phyloP scores from a whole-genome alignment of 1,139 yeast species.

The Lodderomyces jiufengensis region DNA sequence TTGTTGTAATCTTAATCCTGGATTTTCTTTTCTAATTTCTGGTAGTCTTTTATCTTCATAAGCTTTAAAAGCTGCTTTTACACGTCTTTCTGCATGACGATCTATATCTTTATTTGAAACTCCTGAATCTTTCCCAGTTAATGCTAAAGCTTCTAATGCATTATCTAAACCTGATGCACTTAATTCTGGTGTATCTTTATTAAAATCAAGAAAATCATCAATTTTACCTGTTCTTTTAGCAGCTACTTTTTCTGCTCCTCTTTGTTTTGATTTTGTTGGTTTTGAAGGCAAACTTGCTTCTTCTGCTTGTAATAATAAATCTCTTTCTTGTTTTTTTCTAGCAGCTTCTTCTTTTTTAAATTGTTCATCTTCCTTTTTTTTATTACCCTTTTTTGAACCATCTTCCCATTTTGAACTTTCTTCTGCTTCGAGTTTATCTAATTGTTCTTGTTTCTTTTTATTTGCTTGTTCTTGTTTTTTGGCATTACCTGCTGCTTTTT shows the following conservation, averaged over 20 bases:
- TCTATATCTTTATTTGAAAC: slow-evolving; percentile 64
- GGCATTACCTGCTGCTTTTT: slow-evolving; percentile 69
- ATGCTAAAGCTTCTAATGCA: slow-evolving; percentile 73
- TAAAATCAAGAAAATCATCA: slow-evolving; percentile 57
- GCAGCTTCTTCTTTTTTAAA: slow-evolving; percentile 63
- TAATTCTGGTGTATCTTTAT: slow-evolving; percentile 49
- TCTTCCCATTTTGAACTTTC: slow-evolving; percentile 70
- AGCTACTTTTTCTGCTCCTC: slow-evolving; percentile 73
- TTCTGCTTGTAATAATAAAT: slow-evolving; percentile 57
- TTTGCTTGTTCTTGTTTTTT: slow-evolving; percentile 66
- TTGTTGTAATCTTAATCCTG: slow-evolving; percentile 79
- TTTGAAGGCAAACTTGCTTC: slow-evolving; percentile 61
- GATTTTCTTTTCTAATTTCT: slow-evolving; percentile 69
- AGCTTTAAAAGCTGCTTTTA: slow-evolving; percentile 75
- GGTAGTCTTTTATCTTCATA: slow-evolving; percentile 73
- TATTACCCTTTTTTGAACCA: slow-evolving; percentile 67
- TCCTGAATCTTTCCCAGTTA: slow-evolving; percentile 55
- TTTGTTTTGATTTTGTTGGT: slow-evolving; percentile 48
- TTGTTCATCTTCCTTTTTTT: slow-evolving; percentile 64
- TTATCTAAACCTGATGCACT: slow-evolving; percentile 74
- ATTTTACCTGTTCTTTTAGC: slow-evolving; percentile 61
- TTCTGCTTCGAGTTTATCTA: slow-evolving; percentile 43
- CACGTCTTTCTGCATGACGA: slow-evolving; percentile 86
- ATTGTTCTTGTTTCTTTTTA: slow-evolving; percentile 55
- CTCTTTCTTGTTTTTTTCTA: slow-evolving; percentile 62